A percentile compares a stretch with the other conserved stretches of the same genome.
These are phyloP conservation scores for Picochlorum costavermella DNA, from an alignment of 139 green algal species.

Conservation along the genomic window DNA sequence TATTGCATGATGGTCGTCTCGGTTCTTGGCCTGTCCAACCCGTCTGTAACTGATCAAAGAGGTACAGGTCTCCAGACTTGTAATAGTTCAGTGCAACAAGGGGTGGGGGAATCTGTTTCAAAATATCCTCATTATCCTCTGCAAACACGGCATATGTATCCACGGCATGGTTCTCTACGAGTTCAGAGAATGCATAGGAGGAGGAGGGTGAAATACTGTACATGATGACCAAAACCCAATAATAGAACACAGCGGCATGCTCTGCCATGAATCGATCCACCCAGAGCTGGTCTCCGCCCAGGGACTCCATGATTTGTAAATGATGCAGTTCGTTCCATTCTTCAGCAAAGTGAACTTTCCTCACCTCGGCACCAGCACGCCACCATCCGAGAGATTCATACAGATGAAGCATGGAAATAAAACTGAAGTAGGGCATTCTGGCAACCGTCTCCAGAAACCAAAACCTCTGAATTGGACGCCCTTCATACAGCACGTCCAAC, in stretches of 20 bases:
- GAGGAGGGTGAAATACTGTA: constrained; percentile 67
- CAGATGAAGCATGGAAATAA: constrained; percentile 90
- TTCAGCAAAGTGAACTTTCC: constrained; percentile 86
- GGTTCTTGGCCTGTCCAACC: constrained; percentile 13
- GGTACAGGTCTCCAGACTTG: constrained; percentile 69
- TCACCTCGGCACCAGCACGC: constrained; percentile 66
- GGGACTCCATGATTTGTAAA: constrained; percentile 91
- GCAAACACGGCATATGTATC: constrained; percentile 83
- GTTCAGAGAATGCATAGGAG: constrained; percentile 91
- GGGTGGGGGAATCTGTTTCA: constrained; percentile 76
- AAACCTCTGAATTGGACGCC: constrained; percentile 70
- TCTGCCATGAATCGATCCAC: constrained; percentile 78
- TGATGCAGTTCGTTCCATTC: constrained; percentile 93
- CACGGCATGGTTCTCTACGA: constrained; percentile 76
- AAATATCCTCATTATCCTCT: constrained; percentile 56
- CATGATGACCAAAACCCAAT: constrained; percentile 70
- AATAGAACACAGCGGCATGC: constrained; percentile 85
- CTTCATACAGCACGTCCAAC: constrained; percentile 64
- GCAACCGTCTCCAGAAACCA: constrained; percentile 92
- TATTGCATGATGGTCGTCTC: constrained; percentile 39
- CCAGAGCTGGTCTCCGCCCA: constrained; percentile 90
- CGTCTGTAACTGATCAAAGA: constrained; percentile 69
- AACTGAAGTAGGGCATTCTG: constrained; percentile 95
- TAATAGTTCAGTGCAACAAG: constrained; percentile 89
- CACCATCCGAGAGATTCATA: constrained; percentile 87